Conservation (phyloP, 177 flowering plant genomes). For the Tripterygium wilfordii region DNA sequence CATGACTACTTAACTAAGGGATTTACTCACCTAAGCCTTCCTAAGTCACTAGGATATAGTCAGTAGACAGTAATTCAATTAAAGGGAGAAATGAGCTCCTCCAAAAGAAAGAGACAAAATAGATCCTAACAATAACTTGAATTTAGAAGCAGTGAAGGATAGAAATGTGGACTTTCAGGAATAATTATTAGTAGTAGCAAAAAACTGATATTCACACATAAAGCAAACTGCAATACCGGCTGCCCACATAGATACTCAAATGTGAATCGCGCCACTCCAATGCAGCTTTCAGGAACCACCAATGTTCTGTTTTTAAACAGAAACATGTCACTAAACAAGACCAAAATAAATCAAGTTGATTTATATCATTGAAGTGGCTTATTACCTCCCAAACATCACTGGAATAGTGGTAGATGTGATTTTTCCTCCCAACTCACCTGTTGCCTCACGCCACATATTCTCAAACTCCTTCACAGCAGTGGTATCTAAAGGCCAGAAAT, state of each 20-base stretch:
- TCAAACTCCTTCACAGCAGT: slow-evolving; percentile 46
- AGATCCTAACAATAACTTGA: no score
- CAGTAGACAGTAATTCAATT: no score
- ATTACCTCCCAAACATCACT: slow-evolving; percentile 98
- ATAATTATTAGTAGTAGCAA: not conserved
- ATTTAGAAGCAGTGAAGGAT: no score
- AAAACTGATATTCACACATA: not conserved
- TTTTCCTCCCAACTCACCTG: slow-evolving; percentile 42
- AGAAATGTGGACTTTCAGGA: no score
- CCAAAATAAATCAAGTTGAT: not conserved
- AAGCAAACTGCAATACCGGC: slow-evolving; percentile 53
- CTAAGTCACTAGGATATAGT: no score
- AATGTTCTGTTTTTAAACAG: slow-evolving; percentile 39
- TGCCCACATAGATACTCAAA: slow-evolving; percentile 89
- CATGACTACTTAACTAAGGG: no score
- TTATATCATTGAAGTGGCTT: no score
- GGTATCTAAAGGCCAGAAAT: slow-evolving; percentile 64
- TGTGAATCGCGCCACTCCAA: slow-evolving; percentile 81
- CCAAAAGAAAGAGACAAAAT: no score
- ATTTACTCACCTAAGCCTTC: no score
- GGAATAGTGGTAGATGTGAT: slow-evolving; percentile 50
- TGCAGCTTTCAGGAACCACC: slow-evolving; percentile 84
- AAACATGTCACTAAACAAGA: slow-evolving; percentile 2
- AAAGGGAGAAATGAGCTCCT: no score
- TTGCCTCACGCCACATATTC: slow-evolving; percentile 60